Conservation (phyloP, 2,329 filamentous ascomycete genomes). For the Fusarium zealandicum region DNA sequence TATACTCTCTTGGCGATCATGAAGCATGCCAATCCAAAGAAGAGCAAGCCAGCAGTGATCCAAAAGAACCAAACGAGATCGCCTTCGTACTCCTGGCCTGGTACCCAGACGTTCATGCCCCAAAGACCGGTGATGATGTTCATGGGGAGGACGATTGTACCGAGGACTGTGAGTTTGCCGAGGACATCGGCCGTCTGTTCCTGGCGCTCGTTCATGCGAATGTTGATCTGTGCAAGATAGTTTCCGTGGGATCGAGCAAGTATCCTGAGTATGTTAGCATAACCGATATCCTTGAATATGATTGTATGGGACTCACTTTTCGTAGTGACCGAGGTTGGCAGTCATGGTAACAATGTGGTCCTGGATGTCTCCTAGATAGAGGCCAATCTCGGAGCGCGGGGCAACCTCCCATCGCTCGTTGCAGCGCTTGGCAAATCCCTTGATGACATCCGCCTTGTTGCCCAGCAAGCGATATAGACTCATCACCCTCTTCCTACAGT, state of each 20-base stretch:
- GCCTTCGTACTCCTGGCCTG: slow-evolving; percentile 82
- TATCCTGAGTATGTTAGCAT: slow-evolving; percentile 62
- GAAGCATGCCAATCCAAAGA: slow-evolving; percentile 83
- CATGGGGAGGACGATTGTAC: slow-evolving; percentile 97
- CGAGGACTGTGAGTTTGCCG: slow-evolving; percentile 91
- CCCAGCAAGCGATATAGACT: slow-evolving; percentile 88
- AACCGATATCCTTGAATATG: background rate
- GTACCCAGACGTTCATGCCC: slow-evolving; percentile 99
- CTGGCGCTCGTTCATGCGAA: slow-evolving; percentile 97
- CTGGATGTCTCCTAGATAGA: slow-evolving; percentile 97
- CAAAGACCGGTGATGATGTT: slow-evolving; percentile 98
- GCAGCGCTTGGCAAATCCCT: slow-evolving; percentile 97
- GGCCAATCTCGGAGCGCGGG: slow-evolving; percentile 92
- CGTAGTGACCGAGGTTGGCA: slow-evolving; percentile 92
- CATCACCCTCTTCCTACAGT: slow-evolving; percentile 98
- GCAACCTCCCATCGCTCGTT: slow-evolving; percentile 98
- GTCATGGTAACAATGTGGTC: slow-evolving; percentile 99
- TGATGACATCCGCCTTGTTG: slow-evolving; percentile 99
- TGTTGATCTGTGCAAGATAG: slow-evolving; percentile 99
- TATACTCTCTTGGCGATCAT: slow-evolving; percentile 84
- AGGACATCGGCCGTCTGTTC: slow-evolving; percentile 95
- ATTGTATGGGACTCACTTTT: slow-evolving; percentile 70
- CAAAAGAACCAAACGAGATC: slow-evolving; percentile 79
- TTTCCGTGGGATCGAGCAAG: slow-evolving; percentile 91
- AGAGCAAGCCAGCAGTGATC: slow-evolving; percentile 75